A percentile compares a stretch with the other conserved stretches of the same genome.
Evolutionary conservation across 148 eudicot genomes (phyloP).

Genomic region (Arbutus unedo): DNA sequence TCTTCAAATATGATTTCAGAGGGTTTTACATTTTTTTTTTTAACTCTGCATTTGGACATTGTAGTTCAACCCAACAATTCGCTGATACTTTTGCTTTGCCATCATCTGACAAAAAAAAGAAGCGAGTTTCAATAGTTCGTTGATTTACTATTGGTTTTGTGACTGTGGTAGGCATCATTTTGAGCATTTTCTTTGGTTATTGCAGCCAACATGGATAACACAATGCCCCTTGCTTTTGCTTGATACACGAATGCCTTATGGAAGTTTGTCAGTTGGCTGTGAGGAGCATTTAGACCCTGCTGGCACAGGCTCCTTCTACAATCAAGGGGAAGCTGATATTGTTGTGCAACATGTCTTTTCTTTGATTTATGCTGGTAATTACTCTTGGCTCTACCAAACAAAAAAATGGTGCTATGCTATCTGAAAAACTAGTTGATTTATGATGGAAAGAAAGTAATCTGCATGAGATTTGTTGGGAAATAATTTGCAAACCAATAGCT

Average conservation of each 20-base stretch:
- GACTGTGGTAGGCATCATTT: conserved; percentile 4
- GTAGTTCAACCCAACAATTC: not conserved
- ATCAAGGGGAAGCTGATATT: conserved; percentile 88
- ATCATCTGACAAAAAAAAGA: not conserved
- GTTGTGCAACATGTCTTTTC: conserved; percentile 69
- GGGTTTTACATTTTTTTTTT: not conserved
- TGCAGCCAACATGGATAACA: conserved; percentile 82
- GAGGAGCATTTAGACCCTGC: conserved; percentile 89
- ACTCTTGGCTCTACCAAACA: not conserved
- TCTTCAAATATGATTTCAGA: not conserved
- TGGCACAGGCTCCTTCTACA: conserved; percentile 88
- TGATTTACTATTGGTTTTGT: conserved; percentile 1
- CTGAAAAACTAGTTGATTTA: not conserved
- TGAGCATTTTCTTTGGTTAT: conserved; percentile 15
- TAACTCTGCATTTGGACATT: not conserved
- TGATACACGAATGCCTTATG: conserved; percentile 79
- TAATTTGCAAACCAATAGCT: not conserved
- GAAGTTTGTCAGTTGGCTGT: conserved; percentile 73
- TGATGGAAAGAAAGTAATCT: not conserved
- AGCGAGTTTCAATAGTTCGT: not conserved
- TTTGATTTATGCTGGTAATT: conserved; percentile 68
- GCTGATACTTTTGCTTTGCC: not conserved
- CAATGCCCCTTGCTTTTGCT: conserved; percentile 79
- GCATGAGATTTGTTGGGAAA: not conserved
- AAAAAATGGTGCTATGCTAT: conserved; percentile 8